Evolutionary conservation across 371 early-diverging fungal genomes (phyloP).

Genomic region (Enteropsectra breve): DNA sequence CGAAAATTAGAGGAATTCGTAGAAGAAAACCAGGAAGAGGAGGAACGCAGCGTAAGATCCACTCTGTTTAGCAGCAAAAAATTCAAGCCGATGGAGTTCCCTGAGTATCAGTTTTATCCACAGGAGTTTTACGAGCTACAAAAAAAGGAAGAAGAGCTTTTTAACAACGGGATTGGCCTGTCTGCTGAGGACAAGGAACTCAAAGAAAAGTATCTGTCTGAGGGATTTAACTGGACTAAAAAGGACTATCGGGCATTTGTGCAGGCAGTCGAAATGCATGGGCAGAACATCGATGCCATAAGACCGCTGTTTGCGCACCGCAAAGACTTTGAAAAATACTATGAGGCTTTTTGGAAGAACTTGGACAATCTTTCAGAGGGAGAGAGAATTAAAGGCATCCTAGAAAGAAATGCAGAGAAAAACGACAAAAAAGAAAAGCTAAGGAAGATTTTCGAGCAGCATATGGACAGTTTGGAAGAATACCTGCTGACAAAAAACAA

Average conservation of each 20-base stretch:
- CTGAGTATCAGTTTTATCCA: conserved; percentile 84
- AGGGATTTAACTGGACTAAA: conserved; percentile 84
- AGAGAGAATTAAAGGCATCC: conserved; percentile 43
- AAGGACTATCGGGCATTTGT: conserved; percentile 78
- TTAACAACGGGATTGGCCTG: conserved; percentile 65
- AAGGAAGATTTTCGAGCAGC: conserved; percentile 37
- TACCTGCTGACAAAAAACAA: conserved; percentile 20
- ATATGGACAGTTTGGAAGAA: conserved; percentile 21
- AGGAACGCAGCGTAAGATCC: conserved; percentile 30
- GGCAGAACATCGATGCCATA: conserved; percentile 62
- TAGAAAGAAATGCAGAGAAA: conserved; percentile 42
- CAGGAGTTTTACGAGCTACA: conserved; percentile 67
- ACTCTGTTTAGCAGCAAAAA: conserved; percentile 14
- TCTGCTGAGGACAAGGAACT: conserved; percentile 73
- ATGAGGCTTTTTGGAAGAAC: conserved; percentile 52
- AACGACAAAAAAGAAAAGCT: conserved; percentile 30
- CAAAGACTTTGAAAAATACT: conserved; percentile 45
- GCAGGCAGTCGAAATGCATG: conserved; percentile 76
- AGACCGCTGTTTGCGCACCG: conserved; percentile 29
- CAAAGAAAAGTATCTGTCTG: conserved; percentile 66
- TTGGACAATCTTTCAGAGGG: conserved; percentile 50
- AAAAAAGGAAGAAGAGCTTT: conserved; percentile 65
- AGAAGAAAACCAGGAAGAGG: conserved; percentile 1
- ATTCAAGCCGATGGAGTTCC: conserved; percentile 45
- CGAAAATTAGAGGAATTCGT: conserved; percentile 35